Base-by-base conservation (phyloP, 768 basidiomycete genomes). In the Hebeloma cylindrosporum region DNA sequence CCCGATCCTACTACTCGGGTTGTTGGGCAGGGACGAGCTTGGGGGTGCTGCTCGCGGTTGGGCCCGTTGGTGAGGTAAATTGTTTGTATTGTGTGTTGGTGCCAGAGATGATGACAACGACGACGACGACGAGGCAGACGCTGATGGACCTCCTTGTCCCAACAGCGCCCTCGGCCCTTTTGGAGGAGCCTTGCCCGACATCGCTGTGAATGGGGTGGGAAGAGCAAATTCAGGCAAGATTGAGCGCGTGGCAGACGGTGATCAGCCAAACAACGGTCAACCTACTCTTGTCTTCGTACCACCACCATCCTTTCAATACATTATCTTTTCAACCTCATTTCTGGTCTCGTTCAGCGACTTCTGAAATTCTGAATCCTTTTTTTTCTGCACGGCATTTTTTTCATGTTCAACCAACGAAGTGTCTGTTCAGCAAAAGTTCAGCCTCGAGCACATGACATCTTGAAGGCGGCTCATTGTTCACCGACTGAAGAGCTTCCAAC, bases 181-280 rank as follows among this genome's bases (percentile, higher is more conserved):
- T 53, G 86, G 86, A 56, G 86, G 86, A 40, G 78, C 81, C 70
- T 83, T 87, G 60, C 85, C 84, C 65, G 85, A 86, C 86, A 88
- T 86, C 45, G 37, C 48, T 21, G 48, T 14, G 33, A 40, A 38
- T 32, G 53, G 56, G 42, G 40, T 33, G 31, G 47, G 35, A 34
- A 46, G 50, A 43, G 53, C 39, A 37, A 35, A 37, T 40, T 45
- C 48, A 47, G 45, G 47, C 30, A 53, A 44, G 48, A 43, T 54
- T 41, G 53, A 55, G 41, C 54, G 59, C 54, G 60, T 57, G 63
- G 62, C 64, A 61, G 62, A 59, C 48, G 47, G 22, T 14, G 38
- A 27, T 22, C 26, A 11, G 37, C 43, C 29, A 44, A 27, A 49
- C 48, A 41, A n/a, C n/a, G n/a, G n/a, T n/a, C n/a, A n/a, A n/a